A percentile compares a stretch with the other conserved stretches of the same genome.
phyloP scores from a whole-genome alignment of 345 rosid genomes.

The Euphorbia pulcherrima region DNA sequence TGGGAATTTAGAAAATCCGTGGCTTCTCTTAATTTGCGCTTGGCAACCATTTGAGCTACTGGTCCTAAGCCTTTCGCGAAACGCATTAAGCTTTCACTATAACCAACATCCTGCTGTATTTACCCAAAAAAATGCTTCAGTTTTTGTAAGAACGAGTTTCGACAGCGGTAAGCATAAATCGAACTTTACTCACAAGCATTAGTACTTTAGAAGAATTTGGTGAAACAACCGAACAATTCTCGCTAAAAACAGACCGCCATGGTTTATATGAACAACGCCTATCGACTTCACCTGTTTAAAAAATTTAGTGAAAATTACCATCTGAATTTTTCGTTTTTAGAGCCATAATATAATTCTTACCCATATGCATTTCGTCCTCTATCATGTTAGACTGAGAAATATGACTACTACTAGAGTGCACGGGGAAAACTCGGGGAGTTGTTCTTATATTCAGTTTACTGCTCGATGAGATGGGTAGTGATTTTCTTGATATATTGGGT shows the following conservation, averaged over 20 bases:
- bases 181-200: slow-evolving; percentile 35
- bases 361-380: slow-evolving; percentile 25
- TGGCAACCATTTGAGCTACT: slow-evolving; percentile 39
- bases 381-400: slow-evolving; percentile 13
- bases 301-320: slow-evolving; percentile 2
- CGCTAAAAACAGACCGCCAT: slow-evolving; percentile 19
- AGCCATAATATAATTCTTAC: slow-evolving; percentile 26
- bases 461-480: slow-evolving; percentile 9
- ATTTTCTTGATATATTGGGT: slow-evolving; percentile 20
- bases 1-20: slow-evolving; percentile 13
- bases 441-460: slow-evolving; percentile 26
- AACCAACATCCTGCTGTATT: slow-evolving; percentile 34
- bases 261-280: slow-evolving; percentile 40
- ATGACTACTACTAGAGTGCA: slow-evolving; percentile 10
- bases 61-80: slow-evolving; percentile 52
- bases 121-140: not conserved
- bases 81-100: slow-evolving; percentile 38
- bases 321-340: not conserved
- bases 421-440: slow-evolving; percentile 9
- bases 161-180: not conserved
- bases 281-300: slow-evolving; percentile 32
- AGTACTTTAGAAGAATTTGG: slow-evolving; percentile 23
- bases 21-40: slow-evolving; percentile 30
- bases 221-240: slow-evolving; percentile 24
- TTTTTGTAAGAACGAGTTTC: not conserved